Evolutionary conservation across 1,139 yeast species (phyloP).

Genomic region (Taphrina flavorubra): DNA sequence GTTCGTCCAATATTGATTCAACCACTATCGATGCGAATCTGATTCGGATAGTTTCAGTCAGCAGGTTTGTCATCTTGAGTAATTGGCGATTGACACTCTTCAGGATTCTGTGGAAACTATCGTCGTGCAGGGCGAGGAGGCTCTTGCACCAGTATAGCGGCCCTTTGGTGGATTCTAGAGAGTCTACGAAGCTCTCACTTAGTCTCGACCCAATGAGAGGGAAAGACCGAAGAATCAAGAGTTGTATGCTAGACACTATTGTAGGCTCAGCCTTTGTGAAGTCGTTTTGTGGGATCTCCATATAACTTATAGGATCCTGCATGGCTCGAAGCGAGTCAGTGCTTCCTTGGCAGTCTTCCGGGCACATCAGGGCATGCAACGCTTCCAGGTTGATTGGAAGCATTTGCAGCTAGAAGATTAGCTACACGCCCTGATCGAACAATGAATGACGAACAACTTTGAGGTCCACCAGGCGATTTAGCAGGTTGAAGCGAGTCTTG

Average conservation of each 20-base stretch:
- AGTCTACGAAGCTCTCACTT: not conserved
- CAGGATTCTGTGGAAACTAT: not conserved
- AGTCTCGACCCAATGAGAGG: not conserved
- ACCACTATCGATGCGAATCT: not conserved
- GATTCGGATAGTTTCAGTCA: not conserved
- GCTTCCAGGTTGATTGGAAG: constrained; percentile 1
- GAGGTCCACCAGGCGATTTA: constrained; percentile 25
- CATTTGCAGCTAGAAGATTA: constrained; percentile 2
- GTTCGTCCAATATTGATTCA: not conserved
- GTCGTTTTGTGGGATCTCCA: not conserved
- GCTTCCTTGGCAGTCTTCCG: not conserved
- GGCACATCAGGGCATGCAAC: not conserved
- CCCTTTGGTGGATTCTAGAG: not conserved
- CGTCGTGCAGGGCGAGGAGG: not conserved
- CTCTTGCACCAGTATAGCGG: not conserved
- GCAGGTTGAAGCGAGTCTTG: constrained; percentile 23
- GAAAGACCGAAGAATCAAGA: not conserved
- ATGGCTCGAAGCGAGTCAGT: not conserved
- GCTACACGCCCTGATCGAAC: not conserved
- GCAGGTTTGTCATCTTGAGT: not conserved
- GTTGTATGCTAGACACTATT: not conserved
- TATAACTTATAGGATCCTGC: not conserved
- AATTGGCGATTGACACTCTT: constrained; percentile 6
- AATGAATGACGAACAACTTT: constrained; percentile 9
- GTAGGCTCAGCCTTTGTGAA: not conserved